A percentile compares a stretch with the other conserved stretches of the same genome.
phyloP scores from a whole-genome alignment of 257 asterid genomes.

The Fraxinus cuspidata region DNA sequence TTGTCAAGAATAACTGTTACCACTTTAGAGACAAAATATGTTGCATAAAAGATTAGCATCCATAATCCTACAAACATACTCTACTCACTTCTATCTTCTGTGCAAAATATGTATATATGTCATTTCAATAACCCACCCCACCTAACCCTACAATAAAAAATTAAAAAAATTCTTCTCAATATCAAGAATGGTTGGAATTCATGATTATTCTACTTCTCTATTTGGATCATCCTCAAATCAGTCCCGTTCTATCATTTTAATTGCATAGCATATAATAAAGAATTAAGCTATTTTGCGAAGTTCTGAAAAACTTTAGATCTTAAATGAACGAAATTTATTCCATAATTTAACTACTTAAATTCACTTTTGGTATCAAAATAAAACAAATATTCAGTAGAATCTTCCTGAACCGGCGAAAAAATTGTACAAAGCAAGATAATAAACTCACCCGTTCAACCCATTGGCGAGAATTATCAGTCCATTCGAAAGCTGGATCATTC shows the following conservation, averaged over 20 bases:
- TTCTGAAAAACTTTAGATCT: not conserved
- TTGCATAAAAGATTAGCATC: not conserved
- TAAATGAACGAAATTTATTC: not conserved
- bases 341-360: not conserved
- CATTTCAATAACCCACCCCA: not conserved
- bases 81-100: not conserved
- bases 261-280: too few relatives aligned
- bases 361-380: not conserved
- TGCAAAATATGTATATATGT: not conserved
- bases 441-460: slow-evolving; percentile 73
- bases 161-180: not conserved
- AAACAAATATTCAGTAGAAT: not conserved
- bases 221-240: not conserved
- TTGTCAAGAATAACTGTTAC: not conserved
- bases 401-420: not conserved
- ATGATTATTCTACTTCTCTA: not conserved
- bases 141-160: not conserved
- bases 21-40: too few relatives aligned
- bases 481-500: slow-evolving; percentile 75
- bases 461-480: slow-evolving; percentile 68
- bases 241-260: too few relatives aligned
- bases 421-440: not conserved
- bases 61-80: too few relatives aligned
- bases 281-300: not conserved
- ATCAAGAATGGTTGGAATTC: not conserved